A percentile compares a stretch with the other conserved stretches of the same genome.
Conservation (phyloP, 768 basidiomycete species). For the Mycena haematopus region DNA sequence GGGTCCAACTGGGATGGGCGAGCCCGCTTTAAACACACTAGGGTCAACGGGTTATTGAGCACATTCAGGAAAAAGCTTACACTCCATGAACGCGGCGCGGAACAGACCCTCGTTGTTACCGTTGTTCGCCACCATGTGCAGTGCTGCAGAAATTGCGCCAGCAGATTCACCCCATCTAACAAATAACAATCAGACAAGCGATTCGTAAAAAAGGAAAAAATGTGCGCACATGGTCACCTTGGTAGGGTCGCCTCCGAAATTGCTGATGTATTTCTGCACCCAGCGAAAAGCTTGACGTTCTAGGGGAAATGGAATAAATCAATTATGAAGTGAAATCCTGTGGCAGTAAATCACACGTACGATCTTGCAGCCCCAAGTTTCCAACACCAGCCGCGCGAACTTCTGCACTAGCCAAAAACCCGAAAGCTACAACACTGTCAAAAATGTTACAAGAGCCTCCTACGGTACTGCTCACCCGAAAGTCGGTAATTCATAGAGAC, state of each 20-base stretch:
- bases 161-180: not conserved
- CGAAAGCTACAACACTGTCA: constrained; percentile 36
- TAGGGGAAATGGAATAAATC: constrained; percentile 35
- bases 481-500: constrained; percentile 43
- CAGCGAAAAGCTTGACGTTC: constrained; percentile 65
- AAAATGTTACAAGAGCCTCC: not conserved
- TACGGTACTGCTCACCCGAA: constrained; percentile 21
- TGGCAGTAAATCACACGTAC: too few relatives aligned
- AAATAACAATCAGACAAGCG: too few relatives aligned
- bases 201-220: not conserved
- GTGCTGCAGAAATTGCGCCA: not conserved
- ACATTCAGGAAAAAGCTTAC: not conserved
- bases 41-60: too few relatives aligned
- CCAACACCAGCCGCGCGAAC: constrained; percentile 50
- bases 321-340: too few relatives aligned
- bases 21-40: too few relatives aligned
- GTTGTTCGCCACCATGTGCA: not conserved
- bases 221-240: constrained; percentile 54
- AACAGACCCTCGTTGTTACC: not conserved
- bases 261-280: constrained; percentile 64
- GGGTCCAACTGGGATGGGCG: constrained; percentile 51
- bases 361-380: constrained; percentile 67
- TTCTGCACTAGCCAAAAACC: constrained; percentile 52
- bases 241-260: constrained; percentile 68
- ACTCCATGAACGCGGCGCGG: not conserved